phyloP scores from a whole-genome alignment of 2,329 filamentous ascomycete genomes.

The Coniochaeta sp. region DNA sequence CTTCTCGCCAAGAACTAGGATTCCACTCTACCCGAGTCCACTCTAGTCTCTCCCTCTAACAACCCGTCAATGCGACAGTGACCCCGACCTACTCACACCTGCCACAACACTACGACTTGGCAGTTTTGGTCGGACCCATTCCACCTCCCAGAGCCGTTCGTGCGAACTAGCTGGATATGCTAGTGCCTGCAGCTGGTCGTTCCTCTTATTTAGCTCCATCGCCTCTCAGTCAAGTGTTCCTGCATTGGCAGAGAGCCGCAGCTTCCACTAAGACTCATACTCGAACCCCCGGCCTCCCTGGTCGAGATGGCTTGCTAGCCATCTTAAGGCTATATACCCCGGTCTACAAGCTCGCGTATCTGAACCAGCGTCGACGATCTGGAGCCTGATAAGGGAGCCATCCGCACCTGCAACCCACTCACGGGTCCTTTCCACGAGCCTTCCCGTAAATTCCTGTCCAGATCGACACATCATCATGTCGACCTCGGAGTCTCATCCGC shows the following conservation, averaged over 20 bases:
- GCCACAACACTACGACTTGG: not conserved
- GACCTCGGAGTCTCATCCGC: slow-evolving; percentile 12
- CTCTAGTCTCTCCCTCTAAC: not conserved
- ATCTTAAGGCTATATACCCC: not conserved
- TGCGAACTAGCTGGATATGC: not conserved
- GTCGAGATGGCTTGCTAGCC: not conserved
- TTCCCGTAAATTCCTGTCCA: not conserved
- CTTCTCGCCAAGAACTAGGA: not conserved
- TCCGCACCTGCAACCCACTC: not conserved
- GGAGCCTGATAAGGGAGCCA: not conserved
- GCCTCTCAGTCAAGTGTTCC: not conserved
- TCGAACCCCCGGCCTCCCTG: not conserved
- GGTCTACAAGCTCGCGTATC: not conserved
- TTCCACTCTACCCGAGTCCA: not conserved
- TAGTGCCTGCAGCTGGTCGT: not conserved
- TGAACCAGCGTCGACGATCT: not conserved
- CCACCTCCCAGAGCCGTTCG: not conserved
- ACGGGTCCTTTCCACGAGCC: not conserved
- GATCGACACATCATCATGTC: slow-evolving; percentile 13
- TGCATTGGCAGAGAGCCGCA: not conserved
- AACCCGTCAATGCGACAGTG: not conserved
- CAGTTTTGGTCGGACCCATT: not conserved
- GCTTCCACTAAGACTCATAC: not conserved
- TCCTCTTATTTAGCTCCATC: not conserved
- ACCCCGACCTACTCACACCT: not conserved